These are phyloP conservation scores for Ceratobasidium papillatum DNA, from an alignment of 1,284 basidiomycete genomes.

Conservation along the genomic window DNA sequence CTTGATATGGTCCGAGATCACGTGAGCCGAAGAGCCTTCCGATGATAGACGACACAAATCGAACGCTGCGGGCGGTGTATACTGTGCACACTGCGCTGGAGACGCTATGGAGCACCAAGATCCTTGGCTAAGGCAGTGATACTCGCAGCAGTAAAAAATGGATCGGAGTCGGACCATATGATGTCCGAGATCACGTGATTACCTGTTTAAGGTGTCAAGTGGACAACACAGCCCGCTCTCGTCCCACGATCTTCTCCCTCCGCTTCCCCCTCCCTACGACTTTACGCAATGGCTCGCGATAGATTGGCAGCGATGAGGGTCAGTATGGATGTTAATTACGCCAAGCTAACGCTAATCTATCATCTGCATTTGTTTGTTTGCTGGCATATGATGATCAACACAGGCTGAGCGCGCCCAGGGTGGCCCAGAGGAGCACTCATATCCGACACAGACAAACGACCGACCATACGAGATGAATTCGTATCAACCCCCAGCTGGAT, in stretches of 20 bases:
- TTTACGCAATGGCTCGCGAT: slow-evolving; percentile 16
- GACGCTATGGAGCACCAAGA: neutral
- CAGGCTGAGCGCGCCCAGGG: slow-evolving; percentile 27
- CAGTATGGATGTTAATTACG: neutral
- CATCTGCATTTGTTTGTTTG: slow-evolving; percentile 10
- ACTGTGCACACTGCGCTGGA: neutral
- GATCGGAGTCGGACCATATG: slow-evolving; percentile 25
- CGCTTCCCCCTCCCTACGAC: neutral
- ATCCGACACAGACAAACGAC: slow-evolving; percentile 10
- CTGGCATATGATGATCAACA: slow-evolving; percentile 36
- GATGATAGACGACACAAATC: slow-evolving; percentile 8
- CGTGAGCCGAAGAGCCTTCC: slow-evolving; percentile 33
- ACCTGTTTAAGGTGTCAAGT: slow-evolving; percentile 6
- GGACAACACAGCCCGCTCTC: slow-evolving; percentile 24
- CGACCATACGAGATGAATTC: slow-evolving; percentile 29
- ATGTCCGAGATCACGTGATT: slow-evolving; percentile 13
- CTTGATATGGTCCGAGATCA: slow-evolving; percentile 28
- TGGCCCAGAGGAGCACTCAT: slow-evolving; percentile 1
- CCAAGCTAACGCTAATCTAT: neutral
- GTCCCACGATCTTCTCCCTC: slow-evolving; percentile 1
- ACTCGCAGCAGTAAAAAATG: neutral
- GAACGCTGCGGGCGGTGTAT: slow-evolving; percentile 33
- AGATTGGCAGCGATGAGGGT: slow-evolving; percentile 39
- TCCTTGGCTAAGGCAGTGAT: slow-evolving; percentile 8
- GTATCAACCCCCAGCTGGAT: slow-evolving; percentile 7